Evolutionary conservation across 1,284 basidiomycete species (phyloP).

Genomic region (Pseudozyma sp.): DNA sequence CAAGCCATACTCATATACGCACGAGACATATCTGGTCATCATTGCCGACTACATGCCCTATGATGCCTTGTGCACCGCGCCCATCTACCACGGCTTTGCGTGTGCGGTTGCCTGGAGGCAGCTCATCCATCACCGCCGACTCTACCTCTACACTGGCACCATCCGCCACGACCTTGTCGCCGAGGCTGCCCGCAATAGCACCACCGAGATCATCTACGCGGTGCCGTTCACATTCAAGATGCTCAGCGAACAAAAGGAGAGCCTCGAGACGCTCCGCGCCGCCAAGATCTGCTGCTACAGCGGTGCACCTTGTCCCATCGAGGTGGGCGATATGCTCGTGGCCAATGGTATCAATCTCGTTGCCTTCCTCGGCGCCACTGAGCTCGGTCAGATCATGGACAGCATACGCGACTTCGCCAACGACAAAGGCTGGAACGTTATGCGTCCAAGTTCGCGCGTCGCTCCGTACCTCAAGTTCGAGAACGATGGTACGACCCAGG

Average conservation of each 20-base stretch:
- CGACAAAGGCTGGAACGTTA: slow-evolving; percentile 77
- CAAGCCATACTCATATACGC: slow-evolving; percentile 37
- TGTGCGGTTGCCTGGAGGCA: slow-evolving; percentile 35
- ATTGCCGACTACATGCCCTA: slow-evolving; percentile 26
- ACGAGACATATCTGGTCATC: slow-evolving; percentile 27
- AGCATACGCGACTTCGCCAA: slow-evolving; percentile 72
- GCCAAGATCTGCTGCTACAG: slow-evolving; percentile 73
- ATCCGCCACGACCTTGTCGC: slow-evolving; percentile 23
- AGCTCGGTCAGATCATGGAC: slow-evolving; percentile 69
- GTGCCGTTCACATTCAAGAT: slow-evolving; percentile 72
- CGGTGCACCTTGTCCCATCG: slow-evolving; percentile 71
- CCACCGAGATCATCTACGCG: slow-evolving; percentile 62
- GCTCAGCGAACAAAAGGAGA: slow-evolving; percentile 73
- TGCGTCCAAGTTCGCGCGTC: slow-evolving; percentile 66
- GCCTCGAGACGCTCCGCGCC: slow-evolving; percentile 70
- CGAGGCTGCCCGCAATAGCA: slow-evolving; percentile 14
- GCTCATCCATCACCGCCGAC: slow-evolving; percentile 17
- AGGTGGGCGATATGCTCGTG: slow-evolving; percentile 74
- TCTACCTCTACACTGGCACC: slow-evolving; percentile 37
- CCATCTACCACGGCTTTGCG: slow-evolving; percentile 48
- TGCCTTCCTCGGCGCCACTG: slow-evolving; percentile 72
- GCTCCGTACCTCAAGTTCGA: slow-evolving; percentile 37
- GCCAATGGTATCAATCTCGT: slow-evolving; percentile 74
- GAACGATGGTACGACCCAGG: slow-evolving; percentile 26
- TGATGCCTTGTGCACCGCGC: slow-evolving; percentile 34